Conservation (phyloP, 495 filamentous ascomycete species). For the Beverwykella pulmonaria region DNA sequence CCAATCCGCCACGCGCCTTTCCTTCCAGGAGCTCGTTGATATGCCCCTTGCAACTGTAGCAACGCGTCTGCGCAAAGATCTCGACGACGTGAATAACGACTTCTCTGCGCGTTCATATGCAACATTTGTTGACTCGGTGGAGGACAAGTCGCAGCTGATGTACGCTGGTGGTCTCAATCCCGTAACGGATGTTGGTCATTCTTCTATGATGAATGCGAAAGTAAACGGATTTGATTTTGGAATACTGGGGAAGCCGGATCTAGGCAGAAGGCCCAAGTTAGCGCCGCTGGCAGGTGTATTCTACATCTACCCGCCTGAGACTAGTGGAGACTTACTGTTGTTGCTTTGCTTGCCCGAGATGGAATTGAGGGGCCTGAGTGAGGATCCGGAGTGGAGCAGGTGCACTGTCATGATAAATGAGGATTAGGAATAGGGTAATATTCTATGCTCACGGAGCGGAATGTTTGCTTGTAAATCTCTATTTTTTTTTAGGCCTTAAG, state of each 20-base stretch:
- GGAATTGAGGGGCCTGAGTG: neutral
- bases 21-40: constrained; percentile 28
- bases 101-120: constrained; percentile 48
- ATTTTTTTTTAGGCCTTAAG: no score
- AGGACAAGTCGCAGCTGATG: constrained; percentile 46
- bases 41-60: constrained; percentile 41
- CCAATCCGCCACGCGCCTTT: constrained; percentile 37
- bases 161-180: constrained; percentile 36
- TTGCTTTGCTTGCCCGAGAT: neutral
- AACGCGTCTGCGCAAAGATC: constrained; percentile 38
- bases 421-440: neutral
- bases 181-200: neutral
- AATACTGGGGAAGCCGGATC: neutral
- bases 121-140: constrained; percentile 45
- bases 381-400: neutral
- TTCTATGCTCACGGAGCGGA: no score
- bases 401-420: neutral
- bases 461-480: no score
- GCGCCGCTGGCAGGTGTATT: neutral
- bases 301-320: neutral
- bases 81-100: constrained; percentile 41
- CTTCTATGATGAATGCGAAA: constrained; percentile 5
- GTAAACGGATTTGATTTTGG: neutral
- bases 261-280: neutral
- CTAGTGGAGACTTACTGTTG: neutral